These are phyloP conservation scores for Sclerotiophoma versabilis DNA, from an alignment of 2,329 filamentous ascomycete genomes.

Conservation along the genomic window DNA sequence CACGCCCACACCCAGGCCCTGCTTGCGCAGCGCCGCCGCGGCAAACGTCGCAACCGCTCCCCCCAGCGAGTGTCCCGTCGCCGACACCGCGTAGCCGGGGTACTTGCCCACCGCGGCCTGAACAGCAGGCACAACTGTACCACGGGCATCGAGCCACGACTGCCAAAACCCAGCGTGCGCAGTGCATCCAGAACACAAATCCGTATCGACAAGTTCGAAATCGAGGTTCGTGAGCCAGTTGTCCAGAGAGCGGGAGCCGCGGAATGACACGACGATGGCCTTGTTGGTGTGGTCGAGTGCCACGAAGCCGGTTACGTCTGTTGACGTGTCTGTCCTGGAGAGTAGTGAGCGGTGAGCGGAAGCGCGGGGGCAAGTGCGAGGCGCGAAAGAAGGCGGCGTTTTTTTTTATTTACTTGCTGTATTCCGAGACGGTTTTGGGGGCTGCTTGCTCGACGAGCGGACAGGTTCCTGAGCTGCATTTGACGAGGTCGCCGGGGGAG, in stretches of 20 bases:
- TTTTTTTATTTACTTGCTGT: constrained; percentile 40
- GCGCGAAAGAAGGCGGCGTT: no score
- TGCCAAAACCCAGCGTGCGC: constrained; percentile 67
- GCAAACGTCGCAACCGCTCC: constrained; percentile 69
- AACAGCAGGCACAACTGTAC: constrained; percentile 54
- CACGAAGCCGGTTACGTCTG: constrained; percentile 57
- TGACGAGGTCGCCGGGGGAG: constrained; percentile 50
- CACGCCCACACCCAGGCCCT: constrained; percentile 29
- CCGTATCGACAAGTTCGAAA: constrained; percentile 51
- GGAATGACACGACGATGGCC: constrained; percentile 66
- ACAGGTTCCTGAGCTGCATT: constrained; percentile 57
- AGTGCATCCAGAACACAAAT: constrained; percentile 57
- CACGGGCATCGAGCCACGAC: constrained; percentile 64
- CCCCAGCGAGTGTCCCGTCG: constrained; percentile 73
- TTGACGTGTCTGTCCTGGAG: constrained; percentile 27
- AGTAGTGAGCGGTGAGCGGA: constrained; percentile 12
- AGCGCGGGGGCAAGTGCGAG: no score
- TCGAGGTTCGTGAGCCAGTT: constrained; percentile 68
- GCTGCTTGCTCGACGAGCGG: constrained; percentile 56
- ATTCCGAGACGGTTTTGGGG: constrained; percentile 55
- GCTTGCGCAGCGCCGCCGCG: constrained; percentile 56
- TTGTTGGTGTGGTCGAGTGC: constrained; percentile 54
- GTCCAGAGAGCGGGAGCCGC: constrained; percentile 64
- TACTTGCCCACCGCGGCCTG: constrained; percentile 53
- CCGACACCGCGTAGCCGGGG: constrained; percentile 62